Conservation (phyloP, 768 basidiomycete genomes). For the Naganishia onofrii region DNA sequence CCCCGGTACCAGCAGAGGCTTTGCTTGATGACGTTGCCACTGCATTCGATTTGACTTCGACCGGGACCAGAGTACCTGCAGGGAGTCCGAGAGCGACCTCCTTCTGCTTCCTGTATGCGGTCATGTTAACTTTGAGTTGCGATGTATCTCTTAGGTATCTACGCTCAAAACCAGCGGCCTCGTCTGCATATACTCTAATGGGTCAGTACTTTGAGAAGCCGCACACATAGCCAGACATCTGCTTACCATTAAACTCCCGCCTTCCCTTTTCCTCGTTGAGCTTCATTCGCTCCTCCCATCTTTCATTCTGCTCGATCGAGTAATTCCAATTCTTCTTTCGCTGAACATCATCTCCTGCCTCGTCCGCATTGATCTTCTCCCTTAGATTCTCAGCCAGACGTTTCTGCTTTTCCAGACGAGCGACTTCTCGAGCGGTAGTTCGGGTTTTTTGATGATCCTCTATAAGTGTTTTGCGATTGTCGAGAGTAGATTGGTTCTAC, state of each 20-base stretch:
- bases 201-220: not conserved
- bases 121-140: constrained; percentile 79
- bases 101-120: constrained; percentile 83
- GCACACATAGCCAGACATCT: not conserved
- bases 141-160: constrained; percentile 91
- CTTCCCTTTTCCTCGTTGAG: constrained; percentile 80
- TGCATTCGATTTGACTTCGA: constrained; percentile 49
- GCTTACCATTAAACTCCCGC: constrained; percentile 85
- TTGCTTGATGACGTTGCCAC: constrained; percentile 37
- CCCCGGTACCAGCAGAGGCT: constrained; percentile 60
- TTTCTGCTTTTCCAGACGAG: constrained; percentile 81
- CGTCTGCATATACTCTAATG: constrained; percentile 60
- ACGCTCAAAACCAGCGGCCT: constrained; percentile 79
- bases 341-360: constrained; percentile 86
- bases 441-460: constrained; percentile 79
- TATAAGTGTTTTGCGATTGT: constrained; percentile 79
- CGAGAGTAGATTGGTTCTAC: constrained; percentile 73
- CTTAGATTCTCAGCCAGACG: constrained; percentile 84
- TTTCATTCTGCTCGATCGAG: constrained; percentile 90
- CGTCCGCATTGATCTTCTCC: constrained; percentile 81
- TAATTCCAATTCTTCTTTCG: constrained; percentile 91
- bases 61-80: constrained; percentile 62
- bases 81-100: constrained; percentile 74
- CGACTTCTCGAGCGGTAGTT: constrained; percentile 71
- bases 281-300: constrained; percentile 88